Base-by-base conservation (phyloP, 169 alveolate species). In the Eimeria maxima region DNA sequence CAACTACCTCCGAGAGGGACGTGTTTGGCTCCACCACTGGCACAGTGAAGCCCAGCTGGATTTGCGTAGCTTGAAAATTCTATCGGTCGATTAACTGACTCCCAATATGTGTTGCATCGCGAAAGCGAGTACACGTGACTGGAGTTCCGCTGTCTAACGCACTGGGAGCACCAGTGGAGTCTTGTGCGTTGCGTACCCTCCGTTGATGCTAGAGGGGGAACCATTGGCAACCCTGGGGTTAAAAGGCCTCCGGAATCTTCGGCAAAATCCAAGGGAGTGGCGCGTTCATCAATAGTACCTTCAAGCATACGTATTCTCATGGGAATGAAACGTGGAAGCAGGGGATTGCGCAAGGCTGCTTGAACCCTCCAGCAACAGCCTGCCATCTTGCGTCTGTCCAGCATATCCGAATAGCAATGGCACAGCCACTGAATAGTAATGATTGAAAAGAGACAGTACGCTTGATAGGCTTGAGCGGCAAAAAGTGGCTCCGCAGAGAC, bases 401-500 rank as follows among this genome's bases (percentile, higher is more conserved):
- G 22, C 20, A 65, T 60, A 18, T 86, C 93, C 60, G 81, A 86
- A 45, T 86, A 63, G 80, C 93, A 86, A 65, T 63, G 81, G 93
- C 60, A 86, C 7, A 89, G 87, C 86, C 87, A 69, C 84, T 92
- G 81, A 16, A 89, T 80, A 24, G 92, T 83, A 16, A 78, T 24
- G 69, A 92, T 63, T 20, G 91, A 92, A 33, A 92, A 50, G 27
- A 92, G 53, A 38, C 86, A 92, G 47, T 92, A 78, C n/a, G 69
- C 63, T 38, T 73, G 92, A 67, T 74, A 92, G 20, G 95, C 74
- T 45, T 42, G 63, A 29, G 86, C 92, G 13, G 95, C 91, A 5
- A 53, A 69, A 7, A 76, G 92, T 6, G 92, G 95, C 81, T 65
- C 63, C 13, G 57, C 95, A 0, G 84, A 83, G 38, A 92, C 42